These are phyloP conservation scores for Monascus purpureus DNA, from an alignment of 495 filamentous ascomycete species.

Conservation along the genomic window DNA sequence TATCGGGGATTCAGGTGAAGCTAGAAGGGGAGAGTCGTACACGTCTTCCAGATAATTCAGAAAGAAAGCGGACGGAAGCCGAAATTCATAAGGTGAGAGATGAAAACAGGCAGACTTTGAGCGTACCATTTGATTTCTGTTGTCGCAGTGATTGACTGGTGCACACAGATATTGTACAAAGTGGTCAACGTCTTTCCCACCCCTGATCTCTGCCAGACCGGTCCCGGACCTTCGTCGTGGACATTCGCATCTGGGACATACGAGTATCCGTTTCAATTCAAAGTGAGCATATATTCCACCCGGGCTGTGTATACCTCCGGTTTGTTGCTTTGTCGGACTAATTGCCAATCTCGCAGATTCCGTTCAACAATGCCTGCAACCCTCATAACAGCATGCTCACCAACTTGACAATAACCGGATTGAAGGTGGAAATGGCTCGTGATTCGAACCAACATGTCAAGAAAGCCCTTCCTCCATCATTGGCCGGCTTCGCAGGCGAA, in stretches of 20 bases:
- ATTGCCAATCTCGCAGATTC: too few species aligned
- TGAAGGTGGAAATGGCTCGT: conserved; percentile 43
- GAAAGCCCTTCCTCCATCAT: conserved; percentile 74
- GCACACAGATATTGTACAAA: conserved; percentile 49
- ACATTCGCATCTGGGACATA: conserved; percentile 64
- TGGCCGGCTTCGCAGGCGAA: conserved; percentile 65
- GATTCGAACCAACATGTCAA: conserved; percentile 55
- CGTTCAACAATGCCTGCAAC: conserved; percentile 81
- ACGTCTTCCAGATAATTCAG: conserved; percentile 42
- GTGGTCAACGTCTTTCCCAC: conserved; percentile 50
- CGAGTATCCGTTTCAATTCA: conserved; percentile 85
- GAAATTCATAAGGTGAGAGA: conserved; percentile 64
- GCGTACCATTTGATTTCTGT: conserved; percentile 1
- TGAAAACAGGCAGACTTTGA: not conserved
- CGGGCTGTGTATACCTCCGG: too few species aligned
- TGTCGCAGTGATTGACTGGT: conserved; percentile 3
- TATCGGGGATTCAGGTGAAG: conserved; percentile 78
- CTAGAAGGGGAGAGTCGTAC: conserved; percentile 81
- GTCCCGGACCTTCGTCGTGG: conserved; percentile 33
- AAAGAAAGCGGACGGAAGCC: conserved; percentile 44
- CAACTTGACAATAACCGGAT: conserved; percentile 39
- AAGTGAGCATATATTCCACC: too few species aligned
- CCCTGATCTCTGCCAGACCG: conserved; percentile 31
- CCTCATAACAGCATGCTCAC: conserved; percentile 43
- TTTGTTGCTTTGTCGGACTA: too few species aligned